Evolutionary conservation across 2,329 filamentous ascomycete genomes (phyloP), one percentile per base, ranked within the genome.

Genomic region (Endoconidiophora laricicola): DNA sequence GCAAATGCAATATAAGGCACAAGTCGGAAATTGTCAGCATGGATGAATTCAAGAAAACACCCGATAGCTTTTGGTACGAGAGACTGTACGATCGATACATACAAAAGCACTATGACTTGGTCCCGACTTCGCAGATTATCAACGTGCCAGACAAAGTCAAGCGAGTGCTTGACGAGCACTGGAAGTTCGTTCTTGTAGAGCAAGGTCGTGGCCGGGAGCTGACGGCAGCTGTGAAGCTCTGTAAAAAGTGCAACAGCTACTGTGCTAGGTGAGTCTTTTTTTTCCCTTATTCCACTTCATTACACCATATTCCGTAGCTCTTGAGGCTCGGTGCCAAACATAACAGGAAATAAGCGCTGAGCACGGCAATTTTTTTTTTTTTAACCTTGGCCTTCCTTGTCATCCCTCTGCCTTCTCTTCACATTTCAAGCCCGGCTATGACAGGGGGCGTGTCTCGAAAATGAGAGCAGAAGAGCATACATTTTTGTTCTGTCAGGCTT

Each of bases 51-150:
- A 84, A 88, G 62, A 90, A 84, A 63, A 77, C 72, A 23, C 82
- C 83, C 58, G 86, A 98, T 65, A 80, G 75, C 57, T 98, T 98
- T 64, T 98, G 88, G 84, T 98, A 86, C 63, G 90, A 94, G 60
- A 94, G 95, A 62, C 78, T 96, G 58, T 96, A 94, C 65, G 91
- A 98, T 67, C 84, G 91, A 53, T 98, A 96, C 68, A 96, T 98
- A 56, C 87, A 94, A 62, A 88, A 94, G 55, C 88, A 90, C 65
- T 96, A 96, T 72, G 91, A 98, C 60, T 84, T 95, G 49, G 90
- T 98, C 54, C 90, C 91, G 1, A 94, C 88, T 12, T 78, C 75
- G 54, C 79, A 84, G 60, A 91, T 98, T 60, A 90, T 96, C 69
- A 98, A 98, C 62, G 91, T 98, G 44, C 91, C 91, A 4, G 82